Evolutionary conservation across 139 green algal genomes (phyloP).

Genomic region (Picochlorum sp.): DNA sequence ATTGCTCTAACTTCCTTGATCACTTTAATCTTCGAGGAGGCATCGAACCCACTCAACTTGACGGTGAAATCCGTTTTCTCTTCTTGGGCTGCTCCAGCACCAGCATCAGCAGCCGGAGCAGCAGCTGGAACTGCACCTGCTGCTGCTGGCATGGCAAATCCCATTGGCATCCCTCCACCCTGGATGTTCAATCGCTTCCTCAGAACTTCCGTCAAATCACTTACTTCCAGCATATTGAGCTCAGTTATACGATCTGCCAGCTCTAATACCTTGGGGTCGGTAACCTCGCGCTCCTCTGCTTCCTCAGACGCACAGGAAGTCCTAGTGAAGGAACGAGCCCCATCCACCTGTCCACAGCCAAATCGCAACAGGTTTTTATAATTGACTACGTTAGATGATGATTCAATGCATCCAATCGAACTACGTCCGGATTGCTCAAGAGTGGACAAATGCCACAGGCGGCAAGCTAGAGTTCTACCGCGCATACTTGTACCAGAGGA

Average conservation of each 20-base stretch:
- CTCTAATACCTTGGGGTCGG: constrained; percentile 27
- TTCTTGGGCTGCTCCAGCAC: constrained; percentile 24
- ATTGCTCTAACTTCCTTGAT: constrained; percentile 96
- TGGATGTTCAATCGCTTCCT: constrained; percentile 53
- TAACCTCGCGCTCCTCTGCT: constrained; percentile 25
- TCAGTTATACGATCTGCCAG: constrained; percentile 62
- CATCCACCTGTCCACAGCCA: background rate
- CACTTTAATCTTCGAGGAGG: constrained; percentile 94
- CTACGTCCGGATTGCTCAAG: too few relatives aligned
- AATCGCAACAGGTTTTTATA: too few relatives aligned
- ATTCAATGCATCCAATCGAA: too few relatives aligned
- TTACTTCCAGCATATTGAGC: constrained; percentile 68
- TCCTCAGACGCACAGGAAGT: background rate
- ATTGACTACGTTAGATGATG: too few relatives aligned
- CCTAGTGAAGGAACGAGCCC: background rate
- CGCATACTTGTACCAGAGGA: too few relatives aligned
- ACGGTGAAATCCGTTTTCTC: constrained; percentile 93
- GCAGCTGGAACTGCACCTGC: constrained; percentile 1
- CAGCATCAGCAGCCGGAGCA: background rate
- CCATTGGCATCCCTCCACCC: constrained; percentile 37
- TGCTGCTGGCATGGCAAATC: constrained; percentile 29
- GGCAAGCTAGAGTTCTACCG: background rate
- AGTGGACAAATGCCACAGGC: background rate
- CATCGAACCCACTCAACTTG: constrained; percentile 88
- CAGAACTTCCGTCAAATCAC: constrained; percentile 63